phyloP scores from a whole-genome alignment of 441 rosid genomes.

The Erodium moschatum region DNA sequence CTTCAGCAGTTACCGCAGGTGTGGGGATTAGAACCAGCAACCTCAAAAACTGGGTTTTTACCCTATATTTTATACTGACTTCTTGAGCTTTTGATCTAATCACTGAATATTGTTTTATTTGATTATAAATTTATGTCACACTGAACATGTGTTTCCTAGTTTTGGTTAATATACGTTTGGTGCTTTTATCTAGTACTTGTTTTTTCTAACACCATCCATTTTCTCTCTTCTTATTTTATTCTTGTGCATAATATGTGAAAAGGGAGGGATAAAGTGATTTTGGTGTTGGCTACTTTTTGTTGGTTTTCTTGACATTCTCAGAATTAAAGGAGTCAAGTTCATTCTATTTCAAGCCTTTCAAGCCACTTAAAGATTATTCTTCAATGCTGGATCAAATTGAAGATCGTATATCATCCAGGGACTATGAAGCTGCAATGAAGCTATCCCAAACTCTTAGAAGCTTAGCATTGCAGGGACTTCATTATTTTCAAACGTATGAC shows the following conservation, averaged over 20 bases:
- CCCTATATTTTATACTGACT: neutral
- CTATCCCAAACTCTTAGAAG: conserved; percentile 61
- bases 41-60: neutral
- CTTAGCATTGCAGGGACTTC: conserved; percentile 78
- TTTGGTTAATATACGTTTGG: conserved; percentile 1
- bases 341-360: conserved; percentile 72
- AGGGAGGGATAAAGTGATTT: conserved; percentile 5
- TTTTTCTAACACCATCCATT: conserved; percentile 6
- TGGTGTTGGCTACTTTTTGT: conserved; percentile 10
- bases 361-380: conserved; percentile 52
- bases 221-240: neutral
- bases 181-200: neutral
- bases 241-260: conserved; percentile 7
- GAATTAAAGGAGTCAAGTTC: conserved; percentile 70
- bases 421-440: conserved; percentile 60
- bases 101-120: conserved; percentile 1
- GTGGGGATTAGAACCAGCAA: too few species aligned
- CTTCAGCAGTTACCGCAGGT: too few species aligned
- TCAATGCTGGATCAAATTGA: conserved; percentile 52
- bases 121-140: neutral
- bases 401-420: conserved; percentile 41
- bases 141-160: neutral
- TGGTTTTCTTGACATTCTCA: conserved; percentile 50
- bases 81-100: neutral
- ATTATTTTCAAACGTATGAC: conserved; percentile 92